Base-by-base conservation (phyloP, 768 basidiomycete species). In the Lactarius akahatsu region DNA sequence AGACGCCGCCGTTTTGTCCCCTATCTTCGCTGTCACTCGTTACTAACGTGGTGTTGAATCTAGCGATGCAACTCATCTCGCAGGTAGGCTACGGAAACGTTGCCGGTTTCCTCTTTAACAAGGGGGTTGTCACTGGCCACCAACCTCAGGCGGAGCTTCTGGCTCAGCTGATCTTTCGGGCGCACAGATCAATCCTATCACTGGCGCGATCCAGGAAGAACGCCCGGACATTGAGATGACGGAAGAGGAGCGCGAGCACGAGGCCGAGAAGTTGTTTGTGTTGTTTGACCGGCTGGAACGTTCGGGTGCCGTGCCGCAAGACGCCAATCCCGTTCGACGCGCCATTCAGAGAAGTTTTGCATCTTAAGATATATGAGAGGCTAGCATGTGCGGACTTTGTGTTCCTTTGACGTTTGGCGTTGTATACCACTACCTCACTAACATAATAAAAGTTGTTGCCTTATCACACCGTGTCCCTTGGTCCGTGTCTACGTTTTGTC, bases 41-140 rank as follows among this genome's bases (percentile, higher is more conserved):
- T 26, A 63, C 64, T 64, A 15, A 58, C 38, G 0, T 40, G 10
- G 7, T 41, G 11, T 20, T 23, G 32, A 7, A 52, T 40, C 6
- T 73, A 88, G 94, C 91, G n/a, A 80, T 83, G 6, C 84, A 81
- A 0, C 79, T 98, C 18, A 85, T 86, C n/a, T 83, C 86, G 4
- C 84, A 90, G 54, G 83, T 97, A 61, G 96, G 96, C 8, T 99
- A 99, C 72, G 96, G 96, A 50, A 95, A 95, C 74, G 94, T 95
- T 50, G 94, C 95, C 0, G 97, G 97, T 0, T 91, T 94, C 81
- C 81, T 99, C 30, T 96, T 94, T 79, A 87, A 91, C 74, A 96
- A 94, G 73, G 95, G 94, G 18, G 82, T 98, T 71, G 81, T 91
- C 73, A 82, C 76, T 63, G 83, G 86, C 7, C 88, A 1, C 80